Evolutionary conservation across 2,329 filamentous ascomycete species (phyloP), one percentile per base, ranked within the genome.

Genomic region (Exophiala sp.): DNA sequence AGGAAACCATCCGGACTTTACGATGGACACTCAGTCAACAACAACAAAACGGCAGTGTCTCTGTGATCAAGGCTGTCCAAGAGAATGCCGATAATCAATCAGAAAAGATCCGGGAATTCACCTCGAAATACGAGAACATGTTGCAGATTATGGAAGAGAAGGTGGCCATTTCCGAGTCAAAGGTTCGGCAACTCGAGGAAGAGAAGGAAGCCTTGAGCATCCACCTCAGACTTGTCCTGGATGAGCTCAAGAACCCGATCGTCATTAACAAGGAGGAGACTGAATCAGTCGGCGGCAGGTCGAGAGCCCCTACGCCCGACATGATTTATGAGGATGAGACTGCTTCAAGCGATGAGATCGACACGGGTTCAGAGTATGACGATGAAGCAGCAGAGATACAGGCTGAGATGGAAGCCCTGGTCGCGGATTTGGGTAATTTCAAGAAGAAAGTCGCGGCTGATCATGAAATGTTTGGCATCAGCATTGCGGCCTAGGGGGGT

Each of bases 21-120:
- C 92, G 97, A 70, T 79, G 95, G 58, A 89, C 77, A 47, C 80
- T 86, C 59, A 84, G 78, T 58, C 60, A 80, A 74, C 64, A 73
- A 65, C 59, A 65, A 42, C 59, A 63, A 46, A 61, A 62, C 29
- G 63, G 56, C 35, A 65, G 57, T 48, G 58, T 44, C 50, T 54
- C 53, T 32, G 83, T 87, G 20, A 82, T 81, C 8, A 83, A 89
- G 65, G 59, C 83, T 78, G 63, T 83, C 80, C 89, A 94, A 71
- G 86, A 89, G 68, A 89, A 91, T 64, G 87, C 84, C 52, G 83
- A 86, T 64, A 79, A 86, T 35, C 85, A 89, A 61, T 89, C 91
- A 60, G 89, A 94, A 69, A 87, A 86, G 63, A 77, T 99, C 20
- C 94, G 97, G 65, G 91, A 96, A 70, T 99, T 97, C 72, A 94